phyloP scores from a whole-genome alignment of 129 eudicot genomes.

The Mikania micrantha region DNA sequence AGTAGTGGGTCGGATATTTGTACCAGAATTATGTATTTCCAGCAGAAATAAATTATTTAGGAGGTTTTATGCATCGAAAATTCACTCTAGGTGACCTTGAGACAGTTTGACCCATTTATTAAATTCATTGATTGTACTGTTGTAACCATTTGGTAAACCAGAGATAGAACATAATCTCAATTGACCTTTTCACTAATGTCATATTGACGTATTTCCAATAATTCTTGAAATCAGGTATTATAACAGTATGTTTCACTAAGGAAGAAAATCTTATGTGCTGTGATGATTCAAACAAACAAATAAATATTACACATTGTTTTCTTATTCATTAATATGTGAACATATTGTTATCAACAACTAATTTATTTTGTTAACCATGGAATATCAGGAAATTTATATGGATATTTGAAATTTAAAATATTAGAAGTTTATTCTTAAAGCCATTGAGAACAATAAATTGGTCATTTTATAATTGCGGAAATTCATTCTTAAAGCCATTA shows the following conservation, averaged over 20 bases:
- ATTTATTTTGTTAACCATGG: not conserved
- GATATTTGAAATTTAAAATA: not conserved
- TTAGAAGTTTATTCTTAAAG: too few relatives aligned
- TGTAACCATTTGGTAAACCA: not conserved
- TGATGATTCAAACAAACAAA: too few relatives aligned
- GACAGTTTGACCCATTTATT: not conserved
- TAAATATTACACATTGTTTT: not conserved
- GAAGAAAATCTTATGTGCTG: too few relatives aligned
- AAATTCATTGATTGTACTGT: not conserved
- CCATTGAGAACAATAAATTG: not conserved
- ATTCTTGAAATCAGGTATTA: too few relatives aligned
- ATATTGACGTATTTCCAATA: too few relatives aligned
- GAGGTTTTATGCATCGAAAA: not conserved
- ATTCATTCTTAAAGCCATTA: too few relatives aligned
- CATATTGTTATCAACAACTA: too few relatives aligned
- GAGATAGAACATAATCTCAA: not conserved
- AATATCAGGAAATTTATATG: not conserved
- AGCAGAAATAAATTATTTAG: not conserved
- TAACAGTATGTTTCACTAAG: too few relatives aligned
- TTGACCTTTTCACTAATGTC: too few relatives aligned
- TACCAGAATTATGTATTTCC: not conserved
- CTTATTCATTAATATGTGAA: not conserved
- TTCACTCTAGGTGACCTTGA: not conserved
- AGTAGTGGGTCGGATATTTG: not conserved
- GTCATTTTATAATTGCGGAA: too few relatives aligned